phyloP scores from a whole-genome alignment of 176 grass and related monocot genomes.

The Rhynchospora pubera region DNA sequence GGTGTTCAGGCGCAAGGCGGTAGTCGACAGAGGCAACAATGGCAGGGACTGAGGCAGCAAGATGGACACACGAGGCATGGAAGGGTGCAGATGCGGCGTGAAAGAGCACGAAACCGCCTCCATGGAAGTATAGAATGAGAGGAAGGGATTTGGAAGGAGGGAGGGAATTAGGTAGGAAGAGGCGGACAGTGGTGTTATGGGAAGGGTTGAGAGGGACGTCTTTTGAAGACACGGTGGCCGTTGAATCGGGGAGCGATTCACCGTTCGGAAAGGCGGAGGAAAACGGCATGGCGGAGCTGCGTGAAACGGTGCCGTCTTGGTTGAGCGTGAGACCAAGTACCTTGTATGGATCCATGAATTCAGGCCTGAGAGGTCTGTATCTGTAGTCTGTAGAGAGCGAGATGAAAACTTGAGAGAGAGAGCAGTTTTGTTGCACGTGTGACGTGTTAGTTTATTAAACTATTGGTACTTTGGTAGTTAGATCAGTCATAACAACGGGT shows the following conservation, averaged over 20 bases:
- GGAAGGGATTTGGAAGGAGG: not conserved
- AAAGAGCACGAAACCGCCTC: slow-evolving; percentile 76
- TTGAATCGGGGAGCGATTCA: not conserved
- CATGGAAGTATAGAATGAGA: slow-evolving; percentile 63
- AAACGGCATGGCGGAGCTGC: slow-evolving; percentile 25
- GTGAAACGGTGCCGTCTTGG: slow-evolving; percentile 25
- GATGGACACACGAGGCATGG: slow-evolving; percentile 40
- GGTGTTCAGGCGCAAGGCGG: slow-evolving; percentile 87
- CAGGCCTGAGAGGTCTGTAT: not conserved
- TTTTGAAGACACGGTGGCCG: slow-evolving; percentile 50
- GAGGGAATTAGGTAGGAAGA: slow-evolving; percentile 49
- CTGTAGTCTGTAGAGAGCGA: not conserved
- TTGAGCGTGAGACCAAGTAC: slow-evolving; percentile 61
- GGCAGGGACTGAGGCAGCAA: slow-evolving; percentile 42
- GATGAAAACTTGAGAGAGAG: not conserved
- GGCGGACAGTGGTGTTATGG: slow-evolving; percentile 45
- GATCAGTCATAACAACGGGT: too few species aligned
- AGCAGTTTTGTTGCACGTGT: not conserved
- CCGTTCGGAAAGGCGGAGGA: not conserved
- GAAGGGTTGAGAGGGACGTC: slow-evolving; percentile 49
- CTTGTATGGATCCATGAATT: slow-evolving; percentile 75
- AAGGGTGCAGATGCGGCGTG: slow-evolving; percentile 48
- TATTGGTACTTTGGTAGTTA: too few species aligned
- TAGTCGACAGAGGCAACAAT: slow-evolving; percentile 61
- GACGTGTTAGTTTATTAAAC: too few species aligned